These are phyloP conservation scores for Lactarius hengduanensis DNA, from an alignment of 768 basidiomycete species.

Conservation along the genomic window DNA sequence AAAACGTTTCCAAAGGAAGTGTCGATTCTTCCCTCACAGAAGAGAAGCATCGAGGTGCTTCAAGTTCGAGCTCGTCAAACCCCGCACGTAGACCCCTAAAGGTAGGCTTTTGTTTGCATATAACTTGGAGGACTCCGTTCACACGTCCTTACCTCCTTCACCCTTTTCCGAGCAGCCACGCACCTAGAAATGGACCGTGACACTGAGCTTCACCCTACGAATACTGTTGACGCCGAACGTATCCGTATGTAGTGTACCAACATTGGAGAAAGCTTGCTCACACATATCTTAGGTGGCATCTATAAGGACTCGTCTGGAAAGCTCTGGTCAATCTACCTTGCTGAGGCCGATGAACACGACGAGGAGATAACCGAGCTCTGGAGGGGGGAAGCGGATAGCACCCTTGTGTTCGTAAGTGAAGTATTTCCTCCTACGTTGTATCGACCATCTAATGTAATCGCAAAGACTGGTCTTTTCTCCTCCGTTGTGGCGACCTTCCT, in stretches of 20 bases:
- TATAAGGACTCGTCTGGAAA: neutral
- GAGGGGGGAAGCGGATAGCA: neutral
- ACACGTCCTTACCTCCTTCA: no score
- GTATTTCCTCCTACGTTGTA: neutral
- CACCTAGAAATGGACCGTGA: neutral
- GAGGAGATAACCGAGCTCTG: neutral
- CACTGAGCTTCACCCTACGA: neutral
- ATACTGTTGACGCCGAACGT: neutral
- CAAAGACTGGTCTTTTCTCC: conserved; percentile 14
- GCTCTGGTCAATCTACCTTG: conserved; percentile 5
- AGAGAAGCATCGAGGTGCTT: no score
- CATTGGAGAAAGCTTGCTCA: neutral
- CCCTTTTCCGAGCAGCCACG: no score
- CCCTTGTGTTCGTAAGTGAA: neutral
- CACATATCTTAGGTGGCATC: neutral
- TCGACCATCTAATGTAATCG: neutral
- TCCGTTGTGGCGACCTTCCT: neutral
- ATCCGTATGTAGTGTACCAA: neutral
- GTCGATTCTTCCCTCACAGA: no score
- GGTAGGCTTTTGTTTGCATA: no score
- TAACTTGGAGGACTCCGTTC: no score
- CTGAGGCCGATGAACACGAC: neutral
- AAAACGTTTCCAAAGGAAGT: no score
- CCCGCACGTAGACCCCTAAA: no score
- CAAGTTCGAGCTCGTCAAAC: no score